phyloP scores from a whole-genome alignment of 306 rosid genomes.

The Citrullus mucosospermus region DNA sequence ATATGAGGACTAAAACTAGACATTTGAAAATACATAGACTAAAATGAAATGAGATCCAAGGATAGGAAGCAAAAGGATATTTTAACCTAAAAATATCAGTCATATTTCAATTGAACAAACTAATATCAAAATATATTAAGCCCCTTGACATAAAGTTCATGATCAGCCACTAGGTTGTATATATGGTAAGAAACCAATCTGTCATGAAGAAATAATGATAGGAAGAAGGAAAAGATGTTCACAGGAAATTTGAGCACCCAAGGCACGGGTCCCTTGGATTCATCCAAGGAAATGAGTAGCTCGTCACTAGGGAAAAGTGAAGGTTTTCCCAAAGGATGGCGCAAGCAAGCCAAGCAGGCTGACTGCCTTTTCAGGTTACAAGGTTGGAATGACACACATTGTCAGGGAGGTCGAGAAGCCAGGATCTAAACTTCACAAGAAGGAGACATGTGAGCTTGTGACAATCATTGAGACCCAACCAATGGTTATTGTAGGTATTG shows the following conservation, averaged over 20 bases:
- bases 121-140: no score
- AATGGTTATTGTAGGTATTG: slow-evolving; percentile 74
- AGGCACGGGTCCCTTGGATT: slow-evolving; percentile 81
- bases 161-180: no score
- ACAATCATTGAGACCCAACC: slow-evolving; percentile 81
- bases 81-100: no score
- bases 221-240: slow-evolving; percentile 37
- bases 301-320: slow-evolving; percentile 82
- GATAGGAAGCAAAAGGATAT: no score
- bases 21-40: no score
- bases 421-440: slow-evolving; percentile 82
- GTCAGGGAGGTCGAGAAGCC: slow-evolving; percentile 84
- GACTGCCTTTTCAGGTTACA: slow-evolving; percentile 67
- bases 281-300: slow-evolving; percentile 81
- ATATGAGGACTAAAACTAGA: no score
- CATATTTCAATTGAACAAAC: no score
- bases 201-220: slow-evolving; percentile 15
- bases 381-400: slow-evolving; percentile 89
- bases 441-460: slow-evolving; percentile 80
- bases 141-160: no score
- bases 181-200: no score
- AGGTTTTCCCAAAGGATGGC: slow-evolving; percentile 85
- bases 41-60: no score
- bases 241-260: slow-evolving; percentile 87
- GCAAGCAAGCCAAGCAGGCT: slow-evolving; percentile 44